Base-by-base conservation (phyloP, 371 early-diverging fungal genomes). In the Mortierella sp. region DNA sequence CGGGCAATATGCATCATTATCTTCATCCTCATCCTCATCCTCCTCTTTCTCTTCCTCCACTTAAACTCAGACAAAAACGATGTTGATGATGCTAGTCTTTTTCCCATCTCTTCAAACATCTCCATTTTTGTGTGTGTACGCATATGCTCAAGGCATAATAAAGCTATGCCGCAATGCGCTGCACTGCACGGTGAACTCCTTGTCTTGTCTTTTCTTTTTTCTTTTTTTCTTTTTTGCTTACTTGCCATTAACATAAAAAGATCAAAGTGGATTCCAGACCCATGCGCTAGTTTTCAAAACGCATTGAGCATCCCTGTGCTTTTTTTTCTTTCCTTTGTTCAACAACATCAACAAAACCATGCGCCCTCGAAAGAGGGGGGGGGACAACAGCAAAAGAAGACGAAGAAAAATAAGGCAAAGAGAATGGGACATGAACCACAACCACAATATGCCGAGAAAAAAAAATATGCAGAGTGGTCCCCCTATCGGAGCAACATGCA, bases 131-230 rank as follows among this genome's bases (percentile, higher is more conserved):
- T 19, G 19, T 29, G 58, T 31, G 58, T 29, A 31, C 58, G 34
- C 29, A 34, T 4, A 53, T 4, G 14, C 31, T 14, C 24, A 16
- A 58, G 29, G 14, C 29, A 58, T 8, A 34, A 58, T 26, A 52
- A 53, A 34, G 58, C 58, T 58, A 58, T 58, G 58, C 58, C 34
- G 58, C 58, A 58, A 58, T 58, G 58, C 58, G 34, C 29, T 58
- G 58, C 55, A 31, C 31, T 55, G 55, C 55, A 55, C 55, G 34
- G 16, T 3, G 31, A 34, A 31, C 58, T 58, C 58, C 58, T 58
- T 34, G 58, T 31, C 58, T 55, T 55, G 53, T 29, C 53, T 53
- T 24, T n/a, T 50, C 50, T 50, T 16, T 3, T 48, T 14, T 22
- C 22, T 16, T 48, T 4, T 53, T 53, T 31, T 31, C 19, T 16